Evolutionary conservation across 208 protist genomes (phyloP).

Genomic region (Trypanosoma brucei): DNA sequence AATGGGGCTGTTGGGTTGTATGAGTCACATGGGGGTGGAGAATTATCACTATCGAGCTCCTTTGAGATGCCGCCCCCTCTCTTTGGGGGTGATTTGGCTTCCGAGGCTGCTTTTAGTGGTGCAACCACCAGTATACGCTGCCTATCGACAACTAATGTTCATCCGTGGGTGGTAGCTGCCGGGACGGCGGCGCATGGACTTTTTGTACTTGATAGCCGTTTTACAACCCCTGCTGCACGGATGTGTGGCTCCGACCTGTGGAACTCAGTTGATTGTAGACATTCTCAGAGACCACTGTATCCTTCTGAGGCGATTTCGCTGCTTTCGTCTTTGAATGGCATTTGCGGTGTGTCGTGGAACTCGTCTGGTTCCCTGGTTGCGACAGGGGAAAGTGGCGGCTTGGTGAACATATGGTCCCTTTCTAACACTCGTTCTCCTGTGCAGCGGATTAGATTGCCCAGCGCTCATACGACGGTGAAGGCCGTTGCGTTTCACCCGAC

Average conservation of each 20-base stretch:
- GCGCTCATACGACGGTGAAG: conserved; percentile 39
- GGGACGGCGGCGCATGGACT: conserved; percentile 53
- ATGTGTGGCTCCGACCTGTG: conserved; percentile 21
- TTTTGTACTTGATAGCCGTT: conserved; percentile 53
- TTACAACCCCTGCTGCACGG: conserved; percentile 17
- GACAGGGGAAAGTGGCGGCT: conserved; percentile 47
- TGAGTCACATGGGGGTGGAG: conserved; percentile 29
- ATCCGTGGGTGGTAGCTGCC: conserved; percentile 51
- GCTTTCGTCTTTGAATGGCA: conserved; percentile 31
- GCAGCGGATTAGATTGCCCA: conserved; percentile 24
- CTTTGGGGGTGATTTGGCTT: conserved; percentile 18
- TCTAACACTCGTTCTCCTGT: conserved; percentile 35
- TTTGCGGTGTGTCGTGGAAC: conserved; percentile 68
- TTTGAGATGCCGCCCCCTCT: conserved; percentile 58
- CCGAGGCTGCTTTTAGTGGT: conserved; percentile 4
- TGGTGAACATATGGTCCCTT: conserved; percentile 63
- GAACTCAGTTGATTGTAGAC: conserved; percentile 1
- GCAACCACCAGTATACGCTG: conserved; percentile 37
- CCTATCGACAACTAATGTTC: conserved; percentile 38
- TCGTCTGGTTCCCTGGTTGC: conserved; percentile 57
- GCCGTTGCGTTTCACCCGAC: conserved; percentile 68
- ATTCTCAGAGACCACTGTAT: neutral
- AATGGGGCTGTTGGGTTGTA: conserved; percentile 56
- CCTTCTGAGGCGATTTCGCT: conserved; percentile 8
- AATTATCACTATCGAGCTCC: conserved; percentile 22